Evolutionary conservation across 179 eudicot species (phyloP).

Genomic region (Beta lomatogona): DNA sequence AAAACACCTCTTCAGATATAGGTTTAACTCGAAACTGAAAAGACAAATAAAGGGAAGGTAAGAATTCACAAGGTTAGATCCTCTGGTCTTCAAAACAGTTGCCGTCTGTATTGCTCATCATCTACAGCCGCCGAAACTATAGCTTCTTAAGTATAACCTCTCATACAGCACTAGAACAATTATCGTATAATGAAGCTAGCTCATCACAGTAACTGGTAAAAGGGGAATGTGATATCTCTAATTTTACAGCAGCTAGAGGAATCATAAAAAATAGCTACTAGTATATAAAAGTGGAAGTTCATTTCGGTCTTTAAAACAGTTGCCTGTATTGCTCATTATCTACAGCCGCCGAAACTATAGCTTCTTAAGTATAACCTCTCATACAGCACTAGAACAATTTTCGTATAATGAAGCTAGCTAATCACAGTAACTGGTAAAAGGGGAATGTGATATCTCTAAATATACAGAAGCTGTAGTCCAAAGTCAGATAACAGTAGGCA

Average conservation of each 20-base stretch:
- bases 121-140: too few relatives aligned
- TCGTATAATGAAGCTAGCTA: too few relatives aligned
- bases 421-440: too few relatives aligned
- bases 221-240: neutral
- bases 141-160: too few relatives aligned
- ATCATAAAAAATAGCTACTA: neutral
- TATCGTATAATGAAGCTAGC: neutral
- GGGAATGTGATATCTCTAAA: neutral
- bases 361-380: too few relatives aligned
- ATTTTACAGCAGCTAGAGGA: neutral
- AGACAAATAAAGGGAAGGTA: neutral
- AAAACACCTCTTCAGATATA: neutral
- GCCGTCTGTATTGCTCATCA: too few relatives aligned
- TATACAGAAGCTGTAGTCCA: neutral
- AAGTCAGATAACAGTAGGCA: neutral
- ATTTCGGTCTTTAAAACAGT: neutral
- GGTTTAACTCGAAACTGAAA: neutral
- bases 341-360: too few relatives aligned
- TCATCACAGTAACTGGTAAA: too few relatives aligned
- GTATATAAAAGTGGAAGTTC: neutral
- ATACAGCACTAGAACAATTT: too few relatives aligned
- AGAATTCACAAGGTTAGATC: neutral
- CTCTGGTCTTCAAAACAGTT: neutral
- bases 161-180: neutral
- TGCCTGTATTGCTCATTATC: too few relatives aligned